These are phyloP conservation scores for Daldinia caldariorum DNA, from an alignment of 495 filamentous ascomycete genomes.

Conservation along the genomic window DNA sequence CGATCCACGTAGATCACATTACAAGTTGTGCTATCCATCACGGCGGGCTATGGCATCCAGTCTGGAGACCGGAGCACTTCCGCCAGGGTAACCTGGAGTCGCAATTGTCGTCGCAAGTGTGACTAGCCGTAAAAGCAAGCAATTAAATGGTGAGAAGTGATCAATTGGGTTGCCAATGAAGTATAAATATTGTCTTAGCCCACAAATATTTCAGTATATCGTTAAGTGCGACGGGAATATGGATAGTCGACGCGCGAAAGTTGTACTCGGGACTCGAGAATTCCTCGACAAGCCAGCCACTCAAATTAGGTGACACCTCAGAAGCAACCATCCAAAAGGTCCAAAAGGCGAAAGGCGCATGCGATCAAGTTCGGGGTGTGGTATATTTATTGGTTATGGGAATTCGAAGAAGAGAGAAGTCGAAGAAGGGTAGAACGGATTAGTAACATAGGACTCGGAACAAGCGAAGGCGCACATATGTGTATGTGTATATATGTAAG, in stretches of 20 bases:
- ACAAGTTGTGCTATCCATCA: constrained; percentile 76
- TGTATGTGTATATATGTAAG: background rate
- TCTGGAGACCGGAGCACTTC: constrained; percentile 61
- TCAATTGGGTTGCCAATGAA: constrained; percentile 28
- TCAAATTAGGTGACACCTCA: constrained; percentile 38
- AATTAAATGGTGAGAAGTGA: constrained; percentile 31
- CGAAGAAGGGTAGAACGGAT: constrained; percentile 37
- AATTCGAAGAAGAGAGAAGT: constrained; percentile 41
- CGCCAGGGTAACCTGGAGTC: constrained; percentile 47
- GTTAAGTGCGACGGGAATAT: constrained; percentile 42
- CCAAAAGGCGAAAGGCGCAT: constrained; percentile 32
- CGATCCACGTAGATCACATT: constrained; percentile 87
- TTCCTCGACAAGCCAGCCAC: constrained; percentile 42
- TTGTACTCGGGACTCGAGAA: constrained; percentile 38
- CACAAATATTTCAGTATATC: constrained; percentile 30
- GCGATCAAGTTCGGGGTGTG: constrained; percentile 22
- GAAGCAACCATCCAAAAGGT: constrained; percentile 38
- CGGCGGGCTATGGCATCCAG: constrained; percentile 57
- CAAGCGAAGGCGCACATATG: constrained; percentile 40
- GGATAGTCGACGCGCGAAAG: constrained; percentile 39
- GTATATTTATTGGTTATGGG: constrained; percentile 35
- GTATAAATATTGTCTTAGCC: constrained; percentile 39
- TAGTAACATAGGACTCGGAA: constrained; percentile 44
- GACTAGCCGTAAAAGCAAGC: constrained; percentile 9
- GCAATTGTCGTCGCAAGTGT: constrained; percentile 38